phyloP scores from a whole-genome alignment of 73 alveolate genomes.

The Tetrahymena thermophila region DNA sequence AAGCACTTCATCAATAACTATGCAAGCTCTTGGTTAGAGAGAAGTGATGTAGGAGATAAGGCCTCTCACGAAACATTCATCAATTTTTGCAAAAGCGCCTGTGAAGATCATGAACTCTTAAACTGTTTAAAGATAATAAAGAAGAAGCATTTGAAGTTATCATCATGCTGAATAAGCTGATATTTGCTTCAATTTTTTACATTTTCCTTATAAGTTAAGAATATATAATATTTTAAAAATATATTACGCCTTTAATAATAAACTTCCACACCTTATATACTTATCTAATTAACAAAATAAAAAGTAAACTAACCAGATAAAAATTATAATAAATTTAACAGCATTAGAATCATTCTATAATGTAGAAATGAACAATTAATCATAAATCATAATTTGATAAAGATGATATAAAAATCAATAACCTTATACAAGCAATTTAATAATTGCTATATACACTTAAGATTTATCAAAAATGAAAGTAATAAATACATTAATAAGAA shows the following conservation, averaged over 20 bases:
- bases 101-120: background rate
- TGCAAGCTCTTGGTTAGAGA: background rate
- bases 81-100: background rate
- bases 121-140: background rate
- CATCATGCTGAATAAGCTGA: background rate
- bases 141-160: background rate
- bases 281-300: background rate
- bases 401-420: background rate
- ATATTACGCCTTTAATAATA: too few species aligned
- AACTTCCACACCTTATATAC: background rate
- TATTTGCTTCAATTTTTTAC: background rate
- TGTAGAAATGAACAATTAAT: too few species aligned
- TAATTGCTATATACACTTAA: too few species aligned
- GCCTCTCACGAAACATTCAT: background rate
- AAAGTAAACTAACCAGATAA: too few species aligned
- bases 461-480: background rate
- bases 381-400: too few species aligned
- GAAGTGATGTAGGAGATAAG: background rate
- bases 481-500: background rate
- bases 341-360: background rate
- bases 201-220: background rate
- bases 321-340: background rate
- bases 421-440: too few species aligned
- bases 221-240: too few species aligned
- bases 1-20: background rate